Base-by-base conservation (phyloP, 2,329 filamentous ascomycete genomes). In the Trichophyton verrucosum region DNA sequence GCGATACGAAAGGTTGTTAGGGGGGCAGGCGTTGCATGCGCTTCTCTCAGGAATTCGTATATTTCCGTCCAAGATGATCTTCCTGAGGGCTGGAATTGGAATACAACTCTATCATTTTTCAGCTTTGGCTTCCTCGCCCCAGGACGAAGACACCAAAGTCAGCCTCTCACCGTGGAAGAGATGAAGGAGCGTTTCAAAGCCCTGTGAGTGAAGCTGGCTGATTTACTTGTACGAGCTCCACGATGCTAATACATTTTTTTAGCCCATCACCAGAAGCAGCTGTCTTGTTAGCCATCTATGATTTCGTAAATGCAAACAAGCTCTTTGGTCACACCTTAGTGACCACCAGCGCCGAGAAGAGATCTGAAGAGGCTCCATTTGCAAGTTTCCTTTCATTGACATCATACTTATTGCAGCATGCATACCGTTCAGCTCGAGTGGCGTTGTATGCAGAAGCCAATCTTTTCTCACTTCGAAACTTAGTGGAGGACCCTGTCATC, bases 291-390 rank as follows among this genome's bases (percentile, higher is more conserved):
- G 86, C 90, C 0, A 86, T 89, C 0, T 99, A 97, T 71, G 94
- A 97, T 72, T 97, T 97, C 71, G 85, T 86, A 2, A 88, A 95
- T 70, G 88, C 91, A 38, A 99, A 97, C 77, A 97, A 96, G 74
- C 80, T 96, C 7, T 97, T 99, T 74, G 92, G 89, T 72, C 87
- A 89, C 71, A 91, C 87, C 67, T 76, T 99, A 49, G 83, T 96
- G 58, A 86, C 83, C 1, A 71, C 84, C 24, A 70, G 81, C 4
- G 74, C 84, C 0, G 83, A 85, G 27, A 75, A 74, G 57, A 86
- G 86, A 66, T 82, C 80, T 47, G 79, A 83, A 53, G 86, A 92
- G 68, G 82, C 86, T 1, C 88, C 91, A 0, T 86, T 99, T 64
- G 84, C 87, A 55, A 86, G 83, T 66, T 95, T 92, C 70, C 77